Evolutionary conservation across 108 stramenopile genomes (phyloP).

Genomic region (Hondaea fermentalgiana): DNA sequence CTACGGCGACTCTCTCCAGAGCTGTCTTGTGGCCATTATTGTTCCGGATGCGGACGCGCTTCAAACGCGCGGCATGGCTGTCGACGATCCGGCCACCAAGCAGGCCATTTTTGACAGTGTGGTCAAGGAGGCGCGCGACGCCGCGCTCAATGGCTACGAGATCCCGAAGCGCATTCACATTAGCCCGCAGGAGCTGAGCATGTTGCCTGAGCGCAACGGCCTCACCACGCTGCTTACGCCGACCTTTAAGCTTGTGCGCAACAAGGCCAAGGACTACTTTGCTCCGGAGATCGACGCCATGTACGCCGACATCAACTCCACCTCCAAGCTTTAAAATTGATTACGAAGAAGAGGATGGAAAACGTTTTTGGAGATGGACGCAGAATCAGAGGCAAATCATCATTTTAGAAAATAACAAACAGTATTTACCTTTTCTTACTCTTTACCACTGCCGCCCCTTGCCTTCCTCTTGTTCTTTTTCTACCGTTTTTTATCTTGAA

Average conservation of each 20-base stretch:
- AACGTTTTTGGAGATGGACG: too few relatives aligned
- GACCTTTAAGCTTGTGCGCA: slow-evolving; percentile 89
- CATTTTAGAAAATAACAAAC: too few relatives aligned
- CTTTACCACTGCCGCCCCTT: too few relatives aligned
- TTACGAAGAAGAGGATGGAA: too few relatives aligned
- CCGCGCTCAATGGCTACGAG: slow-evolving; percentile 45
- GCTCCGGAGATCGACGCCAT: slow-evolving; percentile 63
- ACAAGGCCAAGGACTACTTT: slow-evolving; percentile 68
- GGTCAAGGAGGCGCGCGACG: neutral
- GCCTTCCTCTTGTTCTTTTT: too few relatives aligned
- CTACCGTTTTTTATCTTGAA: too few relatives aligned
- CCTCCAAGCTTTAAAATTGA: neutral
- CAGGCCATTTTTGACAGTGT: neutral
- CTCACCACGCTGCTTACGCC: slow-evolving; percentile 81
- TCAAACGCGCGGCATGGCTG: slow-evolving; percentile 34
- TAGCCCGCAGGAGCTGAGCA: slow-evolving; percentile 20
- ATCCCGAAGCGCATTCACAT: slow-evolving; percentile 68
- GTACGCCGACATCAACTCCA: slow-evolving; percentile 42
- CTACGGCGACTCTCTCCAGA: slow-evolving; percentile 84
- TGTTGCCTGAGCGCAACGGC: slow-evolving; percentile 28
- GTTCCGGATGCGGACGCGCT: slow-evolving; percentile 84
- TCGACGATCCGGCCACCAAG: slow-evolving; percentile 16
- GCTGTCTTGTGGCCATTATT: slow-evolving; percentile 71
- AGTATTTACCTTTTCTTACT: too few relatives aligned
- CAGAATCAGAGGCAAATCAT: too few relatives aligned